These are phyloP conservation scores for Tetradesmus obliquus DNA, from an alignment of 139 green algal species.

Conservation along the genomic window DNA sequence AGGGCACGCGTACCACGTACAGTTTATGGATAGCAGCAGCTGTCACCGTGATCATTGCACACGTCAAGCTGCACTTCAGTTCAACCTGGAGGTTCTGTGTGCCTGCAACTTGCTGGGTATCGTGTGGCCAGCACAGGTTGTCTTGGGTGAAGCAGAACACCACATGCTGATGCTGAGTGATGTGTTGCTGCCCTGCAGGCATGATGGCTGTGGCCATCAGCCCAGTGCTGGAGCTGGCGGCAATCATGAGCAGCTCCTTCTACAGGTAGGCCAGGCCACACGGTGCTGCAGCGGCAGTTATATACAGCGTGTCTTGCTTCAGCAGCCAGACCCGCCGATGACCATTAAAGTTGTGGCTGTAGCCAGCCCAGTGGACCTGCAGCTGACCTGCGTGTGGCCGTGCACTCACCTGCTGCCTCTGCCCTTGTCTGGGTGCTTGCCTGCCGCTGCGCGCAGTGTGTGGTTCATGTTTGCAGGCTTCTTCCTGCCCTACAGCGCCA, in stretches of 20 bases:
- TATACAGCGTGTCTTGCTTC: too few relatives aligned
- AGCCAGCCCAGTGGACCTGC: too few relatives aligned
- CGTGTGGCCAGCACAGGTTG: too few relatives aligned
- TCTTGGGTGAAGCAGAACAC: too few relatives aligned
- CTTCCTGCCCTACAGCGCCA: constrained; percentile 33
- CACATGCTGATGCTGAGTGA: background rate
- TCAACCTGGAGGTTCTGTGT: too few relatives aligned
- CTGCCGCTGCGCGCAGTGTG: constrained; percentile 39
- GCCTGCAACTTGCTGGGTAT: too few relatives aligned
- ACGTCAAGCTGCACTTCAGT: too few relatives aligned
- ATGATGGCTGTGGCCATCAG: constrained; percentile 64
- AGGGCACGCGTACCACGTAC: background rate
- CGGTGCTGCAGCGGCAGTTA: too few relatives aligned
- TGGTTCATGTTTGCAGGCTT: constrained; percentile 33
- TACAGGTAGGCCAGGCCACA: constrained; percentile 43
- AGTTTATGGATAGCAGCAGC: background rate
- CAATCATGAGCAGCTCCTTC: constrained; percentile 24
- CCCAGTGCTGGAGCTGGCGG: constrained; percentile 60
- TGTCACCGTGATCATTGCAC: too few relatives aligned
- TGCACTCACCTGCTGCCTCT: background rate
- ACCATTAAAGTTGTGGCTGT: too few relatives aligned
- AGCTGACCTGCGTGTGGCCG: too few relatives aligned
- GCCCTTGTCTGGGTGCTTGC: constrained; percentile 10
- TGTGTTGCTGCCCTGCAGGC: constrained; percentile 28
- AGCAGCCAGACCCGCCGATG: too few relatives aligned